A percentile compares a stretch with the other conserved stretches of the same genome.
phyloP scores from a whole-genome alignment of 257 asterid genomes.

The Lantana camara region DNA sequence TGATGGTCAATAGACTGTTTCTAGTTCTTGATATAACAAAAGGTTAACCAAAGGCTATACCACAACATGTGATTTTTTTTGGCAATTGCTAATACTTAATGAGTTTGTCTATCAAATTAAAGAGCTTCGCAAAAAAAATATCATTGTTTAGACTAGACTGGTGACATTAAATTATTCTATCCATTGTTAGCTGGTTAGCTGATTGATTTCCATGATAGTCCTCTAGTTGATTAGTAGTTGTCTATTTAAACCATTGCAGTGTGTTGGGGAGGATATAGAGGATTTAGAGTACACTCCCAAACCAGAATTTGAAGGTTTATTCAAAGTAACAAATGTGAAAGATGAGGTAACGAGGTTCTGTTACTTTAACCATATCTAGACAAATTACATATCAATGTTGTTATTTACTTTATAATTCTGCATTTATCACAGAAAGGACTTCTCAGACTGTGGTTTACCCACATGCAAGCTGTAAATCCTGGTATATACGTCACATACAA shows the following conservation, averaged over 20 bases:
- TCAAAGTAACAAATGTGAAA: constrained; percentile 82
- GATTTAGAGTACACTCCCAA: constrained; percentile 97
- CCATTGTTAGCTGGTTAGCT: constrained; percentile 14
- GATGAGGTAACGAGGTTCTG: constrained; percentile 69
- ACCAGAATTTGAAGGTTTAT: constrained; percentile 91
- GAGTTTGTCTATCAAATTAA: constrained; percentile 10
- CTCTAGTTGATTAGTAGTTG: constrained; percentile 19
- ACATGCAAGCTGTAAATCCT: constrained; percentile 94
- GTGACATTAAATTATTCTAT: constrained; percentile 11
- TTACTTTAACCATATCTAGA: not conserved
- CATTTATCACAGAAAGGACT: constrained; percentile 69
- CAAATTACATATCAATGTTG: not conserved
- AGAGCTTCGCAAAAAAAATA: not conserved
- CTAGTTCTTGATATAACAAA: not conserved
- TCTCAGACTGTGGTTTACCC: constrained; percentile 81
- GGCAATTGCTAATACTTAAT: not conserved
- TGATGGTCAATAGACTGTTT: constrained; percentile 4
- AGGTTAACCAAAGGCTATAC: constrained; percentile 9
- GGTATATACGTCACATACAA: constrained; percentile 97
- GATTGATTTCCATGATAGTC: constrained; percentile 11
- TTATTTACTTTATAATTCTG: constrained; percentile 21
- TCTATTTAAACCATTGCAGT: constrained; percentile 47
- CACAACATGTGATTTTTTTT: constrained; percentile 10
- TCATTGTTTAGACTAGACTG: constrained; percentile 11
- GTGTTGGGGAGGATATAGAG: constrained; percentile 95